Percentiles rank a stretch among this genome's conserved stretches.
Evolutionary conservation across 1,284 basidiomycete genomes (phyloP).

Genomic region (Sutorius eximius): DNA sequence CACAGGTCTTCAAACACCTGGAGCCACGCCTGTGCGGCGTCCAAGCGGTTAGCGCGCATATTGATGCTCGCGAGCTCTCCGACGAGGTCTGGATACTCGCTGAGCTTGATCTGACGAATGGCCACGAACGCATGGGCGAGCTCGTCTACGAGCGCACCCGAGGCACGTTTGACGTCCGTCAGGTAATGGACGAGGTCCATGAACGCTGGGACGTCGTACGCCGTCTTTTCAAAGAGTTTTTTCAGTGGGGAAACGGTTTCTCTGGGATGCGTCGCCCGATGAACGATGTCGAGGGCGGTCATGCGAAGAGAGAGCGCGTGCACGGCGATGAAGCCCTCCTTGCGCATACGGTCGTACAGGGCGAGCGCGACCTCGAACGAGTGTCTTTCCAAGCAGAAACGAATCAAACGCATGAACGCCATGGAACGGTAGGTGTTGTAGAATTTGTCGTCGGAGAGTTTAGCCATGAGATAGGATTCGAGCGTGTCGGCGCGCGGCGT

Average conservation of each 20-base stretch:
- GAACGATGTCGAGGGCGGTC: conserved; percentile 33
- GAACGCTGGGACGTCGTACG: conserved; percentile 42
- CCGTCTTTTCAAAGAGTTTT: conserved; percentile 31
- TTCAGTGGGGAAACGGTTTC: conserved; percentile 28
- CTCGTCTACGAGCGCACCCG: conserved; percentile 35
- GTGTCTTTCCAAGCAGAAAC: conserved; percentile 29
- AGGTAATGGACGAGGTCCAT: conserved; percentile 40
- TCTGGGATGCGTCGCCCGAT: conserved; percentile 12
- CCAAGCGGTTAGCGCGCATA: conserved; percentile 35
- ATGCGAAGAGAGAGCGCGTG: conserved; percentile 43
- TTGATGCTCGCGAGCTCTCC: conserved; percentile 40
- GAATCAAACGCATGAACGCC: conserved; percentile 29
- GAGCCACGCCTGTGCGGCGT: conserved; percentile 38
- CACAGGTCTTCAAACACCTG: conserved; percentile 30
- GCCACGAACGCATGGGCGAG: conserved; percentile 40
- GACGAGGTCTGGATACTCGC: conserved; percentile 35
- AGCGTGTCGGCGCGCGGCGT: conserved; percentile 22
- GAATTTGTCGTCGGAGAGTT: conserved; percentile 27
- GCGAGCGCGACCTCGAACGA: conserved; percentile 38
- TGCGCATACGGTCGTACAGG: conserved; percentile 44
- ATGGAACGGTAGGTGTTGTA: conserved; percentile 29
- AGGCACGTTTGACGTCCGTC: conserved; percentile 25
- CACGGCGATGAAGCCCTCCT: conserved; percentile 40
- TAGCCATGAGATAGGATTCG: conserved; percentile 22
- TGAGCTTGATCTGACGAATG: conserved; percentile 35